Conservation (phyloP, 2,329 filamentous ascomycete species). For the Colletotrichum spaethianum region DNA sequence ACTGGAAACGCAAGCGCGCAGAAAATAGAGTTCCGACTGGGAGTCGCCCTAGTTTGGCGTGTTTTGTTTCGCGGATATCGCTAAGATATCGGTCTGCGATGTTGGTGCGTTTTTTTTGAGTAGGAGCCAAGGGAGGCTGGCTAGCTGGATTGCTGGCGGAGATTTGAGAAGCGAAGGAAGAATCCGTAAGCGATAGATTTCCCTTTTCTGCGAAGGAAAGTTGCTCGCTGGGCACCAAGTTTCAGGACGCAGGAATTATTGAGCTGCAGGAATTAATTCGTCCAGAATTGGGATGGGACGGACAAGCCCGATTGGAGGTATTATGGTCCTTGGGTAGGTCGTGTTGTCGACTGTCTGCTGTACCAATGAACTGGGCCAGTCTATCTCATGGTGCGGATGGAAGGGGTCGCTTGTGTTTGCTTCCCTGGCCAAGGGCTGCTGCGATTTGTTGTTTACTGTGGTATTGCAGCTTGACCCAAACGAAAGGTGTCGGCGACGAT, state of each 20-base stretch:
- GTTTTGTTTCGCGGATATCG: conserved; percentile 35
- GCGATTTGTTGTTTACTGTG: conserved; percentile 51
- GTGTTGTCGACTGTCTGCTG: conserved; percentile 39
- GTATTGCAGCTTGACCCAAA: conserved; percentile 34
- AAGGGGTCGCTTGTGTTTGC: conserved; percentile 31
- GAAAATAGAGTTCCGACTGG: conserved; percentile 31
- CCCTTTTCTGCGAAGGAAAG: conserved; percentile 6
- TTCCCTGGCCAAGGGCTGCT: conserved; percentile 44
- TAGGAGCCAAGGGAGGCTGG: conserved; percentile 36
- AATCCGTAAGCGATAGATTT: conserved; percentile 18
- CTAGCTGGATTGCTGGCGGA: conserved; percentile 26
- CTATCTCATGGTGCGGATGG: conserved; percentile 59
- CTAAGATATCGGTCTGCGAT: conserved; percentile 31
- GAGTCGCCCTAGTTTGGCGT: conserved; percentile 35
- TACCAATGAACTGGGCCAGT: conserved; percentile 55
- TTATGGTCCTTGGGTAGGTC: conserved; percentile 33
- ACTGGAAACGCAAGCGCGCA: conserved; percentile 24
- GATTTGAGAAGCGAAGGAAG: conserved; percentile 25
- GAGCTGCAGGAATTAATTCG: conserved; percentile 41
- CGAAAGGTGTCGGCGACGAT: conserved; percentile 24
- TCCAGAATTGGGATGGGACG: conserved; percentile 36
- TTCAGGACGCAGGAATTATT: conserved; percentile 40
- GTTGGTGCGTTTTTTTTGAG: conserved; percentile 22
- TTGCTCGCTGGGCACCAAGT: conserved; percentile 30
- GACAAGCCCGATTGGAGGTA: conserved; percentile 38